A percentile compares a stretch with the other conserved stretches of the same genome.
phyloP scores from a whole-genome alignment of 176 grass and related monocot species.

The Dendrocalamus sinicus region DNA sequence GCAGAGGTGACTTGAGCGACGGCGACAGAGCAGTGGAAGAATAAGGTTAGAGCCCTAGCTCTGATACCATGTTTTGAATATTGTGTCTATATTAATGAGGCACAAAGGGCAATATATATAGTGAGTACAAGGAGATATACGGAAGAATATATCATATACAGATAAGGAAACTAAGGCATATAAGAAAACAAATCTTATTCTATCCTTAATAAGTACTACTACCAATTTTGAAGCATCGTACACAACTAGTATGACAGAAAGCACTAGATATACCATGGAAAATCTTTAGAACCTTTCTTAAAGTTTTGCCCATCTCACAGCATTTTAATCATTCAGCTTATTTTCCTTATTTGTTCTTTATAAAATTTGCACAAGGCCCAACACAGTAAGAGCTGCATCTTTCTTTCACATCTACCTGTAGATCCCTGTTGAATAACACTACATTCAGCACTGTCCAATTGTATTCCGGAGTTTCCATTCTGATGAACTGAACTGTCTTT shows the following conservation, averaged over 20 bases:
- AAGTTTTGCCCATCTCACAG: background rate
- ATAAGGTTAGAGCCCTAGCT: too few relatives aligned
- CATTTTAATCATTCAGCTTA: background rate
- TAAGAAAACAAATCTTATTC: too few relatives aligned
- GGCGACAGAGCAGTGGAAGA: too few relatives aligned
- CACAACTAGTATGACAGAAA: conserved; percentile 6
- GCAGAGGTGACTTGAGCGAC: too few relatives aligned
- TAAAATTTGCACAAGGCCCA: background rate
- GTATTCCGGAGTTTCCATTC: background rate
- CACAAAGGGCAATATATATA: too few relatives aligned
- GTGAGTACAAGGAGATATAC: too few relatives aligned
- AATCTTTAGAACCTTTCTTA: background rate
- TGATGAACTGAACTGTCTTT: conserved; percentile 32
- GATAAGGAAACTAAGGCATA: too few relatives aligned
- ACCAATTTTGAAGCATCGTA: background rate
- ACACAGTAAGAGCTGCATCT: background rate
- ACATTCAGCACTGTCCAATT: background rate
- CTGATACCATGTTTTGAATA: too few relatives aligned
- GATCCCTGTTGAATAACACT: background rate
- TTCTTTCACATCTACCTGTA: background rate
- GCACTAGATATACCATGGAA: background rate
- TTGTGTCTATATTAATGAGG: too few relatives aligned
- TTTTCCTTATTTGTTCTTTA: background rate
- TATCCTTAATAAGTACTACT: background rate
- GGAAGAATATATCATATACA: too few relatives aligned